Percentiles rank a stretch among this genome's conserved stretches.
These are phyloP conservation scores for Trypanosoma avium DNA, from an alignment of 208 protist species.

Conservation along the genomic window DNA sequence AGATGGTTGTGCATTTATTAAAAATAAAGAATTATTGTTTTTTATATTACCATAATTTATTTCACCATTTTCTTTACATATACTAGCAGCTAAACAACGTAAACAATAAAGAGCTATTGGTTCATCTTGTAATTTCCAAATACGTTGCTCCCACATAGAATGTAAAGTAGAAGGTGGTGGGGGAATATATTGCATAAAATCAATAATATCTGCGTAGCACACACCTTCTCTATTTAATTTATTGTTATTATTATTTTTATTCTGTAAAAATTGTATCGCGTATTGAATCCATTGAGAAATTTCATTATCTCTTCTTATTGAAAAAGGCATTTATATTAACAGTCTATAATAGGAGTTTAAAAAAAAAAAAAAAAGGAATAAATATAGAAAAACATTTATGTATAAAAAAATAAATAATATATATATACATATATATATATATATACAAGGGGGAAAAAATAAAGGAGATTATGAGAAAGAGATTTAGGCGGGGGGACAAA, in stretches of 20 bases:
- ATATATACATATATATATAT: slow-evolving; percentile 9
- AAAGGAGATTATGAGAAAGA: too few relatives aligned
- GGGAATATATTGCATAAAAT: slow-evolving; percentile 28
- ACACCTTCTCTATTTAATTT: slow-evolving; percentile 5
- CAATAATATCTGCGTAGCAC: slow-evolving; percentile 23
- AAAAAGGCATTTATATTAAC: too few relatives aligned
- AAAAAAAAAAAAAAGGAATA: too few relatives aligned
- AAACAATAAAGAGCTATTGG: slow-evolving; percentile 60
- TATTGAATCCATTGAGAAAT: slow-evolving; percentile 5
- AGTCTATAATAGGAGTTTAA: too few relatives aligned
- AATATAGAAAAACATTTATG: too few relatives aligned
- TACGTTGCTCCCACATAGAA: slow-evolving; percentile 45
- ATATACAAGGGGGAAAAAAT: too few relatives aligned
- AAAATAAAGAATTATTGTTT: neutral
- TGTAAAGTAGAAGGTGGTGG: slow-evolving; percentile 46
- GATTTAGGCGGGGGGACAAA: too few relatives aligned
- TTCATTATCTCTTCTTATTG: too few relatives aligned
- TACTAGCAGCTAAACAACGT: slow-evolving; percentile 59
- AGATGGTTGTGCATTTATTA: slow-evolving; percentile 7
- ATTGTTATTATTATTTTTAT: neutral
- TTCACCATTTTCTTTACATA: slow-evolving; percentile 20
- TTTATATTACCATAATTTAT: slow-evolving; percentile 4
- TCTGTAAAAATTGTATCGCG: slow-evolving; percentile 4
- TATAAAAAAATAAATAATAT: too few relatives aligned
- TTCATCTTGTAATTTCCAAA: slow-evolving; percentile 62